A percentile compares a stretch with the other conserved stretches of the same genome.
These are phyloP conservation scores for Globisporangium solare DNA, from an alignment of 352 stramenopile species.

Conservation along the genomic window DNA sequence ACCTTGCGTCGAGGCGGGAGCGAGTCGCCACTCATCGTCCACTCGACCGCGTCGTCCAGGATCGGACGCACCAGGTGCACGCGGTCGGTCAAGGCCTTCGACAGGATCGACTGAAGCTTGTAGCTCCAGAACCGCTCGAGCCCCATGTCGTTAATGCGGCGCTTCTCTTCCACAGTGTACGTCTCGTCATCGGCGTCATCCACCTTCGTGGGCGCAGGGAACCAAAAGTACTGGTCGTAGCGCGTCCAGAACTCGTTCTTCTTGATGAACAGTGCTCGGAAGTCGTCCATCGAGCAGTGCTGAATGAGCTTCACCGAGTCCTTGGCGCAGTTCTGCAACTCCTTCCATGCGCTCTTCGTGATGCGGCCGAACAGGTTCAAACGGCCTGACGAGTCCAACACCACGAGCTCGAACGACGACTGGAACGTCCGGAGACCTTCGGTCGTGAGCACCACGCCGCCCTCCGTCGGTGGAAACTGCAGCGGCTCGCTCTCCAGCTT, in stretches of 20 bases:
- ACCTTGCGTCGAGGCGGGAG: conserved; percentile 51
- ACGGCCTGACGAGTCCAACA: conserved; percentile 69
- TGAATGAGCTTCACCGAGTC: conserved; percentile 63
- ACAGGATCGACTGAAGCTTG: conserved; percentile 49
- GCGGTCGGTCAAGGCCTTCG: conserved; percentile 58
- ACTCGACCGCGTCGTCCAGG: conserved; percentile 37
- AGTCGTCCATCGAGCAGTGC: conserved; percentile 64
- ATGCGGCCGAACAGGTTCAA: conserved; percentile 76
- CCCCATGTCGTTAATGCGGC: conserved; percentile 65
- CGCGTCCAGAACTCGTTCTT: conserved; percentile 77
- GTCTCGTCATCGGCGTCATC: conserved; percentile 55
- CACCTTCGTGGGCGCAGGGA: conserved; percentile 45
- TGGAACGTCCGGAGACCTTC: conserved; percentile 68
- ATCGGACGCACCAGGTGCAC: conserved; percentile 58
- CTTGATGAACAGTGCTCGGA: conserved; percentile 78
- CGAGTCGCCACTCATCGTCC: conserved; percentile 35
- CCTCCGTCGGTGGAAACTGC: conserved; percentile 52
- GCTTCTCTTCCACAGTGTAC: conserved; percentile 67
- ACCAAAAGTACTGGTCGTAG: conserved; percentile 86
- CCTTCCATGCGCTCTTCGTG: conserved; percentile 54
- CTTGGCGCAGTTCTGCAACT: conserved; percentile 58
- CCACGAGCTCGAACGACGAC: conserved; percentile 63
- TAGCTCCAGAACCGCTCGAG: conserved; percentile 66
- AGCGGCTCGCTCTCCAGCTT: conserved; percentile 62
- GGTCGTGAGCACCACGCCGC: conserved; percentile 52